Conservation (phyloP, 139 green algal species). For the Choricystis sp. region DNA sequence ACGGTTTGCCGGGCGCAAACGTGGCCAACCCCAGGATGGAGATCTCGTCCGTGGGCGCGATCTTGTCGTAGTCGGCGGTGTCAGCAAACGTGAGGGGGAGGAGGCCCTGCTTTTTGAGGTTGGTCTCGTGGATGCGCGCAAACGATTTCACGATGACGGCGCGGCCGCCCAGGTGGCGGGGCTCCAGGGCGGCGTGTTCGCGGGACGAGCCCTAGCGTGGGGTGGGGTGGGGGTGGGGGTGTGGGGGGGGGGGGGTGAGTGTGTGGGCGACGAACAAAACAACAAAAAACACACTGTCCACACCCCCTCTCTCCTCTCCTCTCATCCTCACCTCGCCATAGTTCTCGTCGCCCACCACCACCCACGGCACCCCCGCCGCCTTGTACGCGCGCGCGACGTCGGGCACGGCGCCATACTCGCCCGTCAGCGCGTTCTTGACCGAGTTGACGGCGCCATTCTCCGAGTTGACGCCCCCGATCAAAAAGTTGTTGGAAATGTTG, state of each 20-base stretch:
- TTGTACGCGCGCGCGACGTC: constrained; percentile 69
- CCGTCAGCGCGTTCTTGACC: constrained; percentile 44
- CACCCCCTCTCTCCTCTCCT: background rate
- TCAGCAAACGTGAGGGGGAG: constrained; percentile 75
- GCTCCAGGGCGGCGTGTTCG: constrained; percentile 89
- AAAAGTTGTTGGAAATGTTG: constrained; percentile 97
- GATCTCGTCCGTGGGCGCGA: constrained; percentile 47
- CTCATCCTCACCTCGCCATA: constrained; percentile 30
- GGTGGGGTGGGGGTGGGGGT: too few relatives aligned
- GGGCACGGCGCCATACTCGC: constrained; percentile 46
- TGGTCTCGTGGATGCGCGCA: constrained; percentile 93
- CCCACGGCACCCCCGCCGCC: constrained; percentile 50
- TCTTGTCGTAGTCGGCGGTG: constrained; percentile 85
- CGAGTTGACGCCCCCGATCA: constrained; percentile 85
- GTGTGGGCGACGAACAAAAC: constrained; percentile 3
- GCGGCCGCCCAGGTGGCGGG: constrained; percentile 71
- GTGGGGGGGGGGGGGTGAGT: too few relatives aligned
- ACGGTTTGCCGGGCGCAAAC: constrained; percentile 56
- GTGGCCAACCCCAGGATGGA: constrained; percentile 60
- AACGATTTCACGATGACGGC: constrained; percentile 90
- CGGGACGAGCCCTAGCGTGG: constrained; percentile 58
- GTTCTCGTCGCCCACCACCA: constrained; percentile 86
- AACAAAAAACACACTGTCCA: background rate
- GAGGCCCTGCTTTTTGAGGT: constrained; percentile 93
- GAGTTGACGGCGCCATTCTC: constrained; percentile 59